Conservation (phyloP, 768 basidiomycete genomes). For the Collybiopsis luxurians region DNA sequence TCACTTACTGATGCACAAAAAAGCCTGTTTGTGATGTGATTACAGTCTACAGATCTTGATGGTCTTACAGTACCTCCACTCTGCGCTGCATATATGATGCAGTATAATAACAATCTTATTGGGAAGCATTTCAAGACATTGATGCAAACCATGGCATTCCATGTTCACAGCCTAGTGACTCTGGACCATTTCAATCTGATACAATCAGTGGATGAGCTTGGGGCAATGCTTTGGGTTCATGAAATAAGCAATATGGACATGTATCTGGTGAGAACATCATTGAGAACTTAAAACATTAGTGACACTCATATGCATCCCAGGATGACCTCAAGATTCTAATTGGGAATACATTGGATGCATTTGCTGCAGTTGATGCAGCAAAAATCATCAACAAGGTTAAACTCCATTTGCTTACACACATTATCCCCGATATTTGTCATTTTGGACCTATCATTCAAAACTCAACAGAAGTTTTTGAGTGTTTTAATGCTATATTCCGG, state of each 20-base stretch:
- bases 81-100: slow-evolving; percentile 38
- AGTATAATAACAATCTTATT: slow-evolving; percentile 40
- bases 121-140: slow-evolving; percentile 40
- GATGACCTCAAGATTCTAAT: slow-evolving; percentile 15
- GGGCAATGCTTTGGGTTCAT: slow-evolving; percentile 38
- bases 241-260: slow-evolving; percentile 32
- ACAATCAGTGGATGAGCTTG: slow-evolving; percentile 29
- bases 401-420: slow-evolving; percentile 29
- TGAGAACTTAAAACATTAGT: neutral
- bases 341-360: slow-evolving; percentile 19
- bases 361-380: slow-evolving; percentile 20
- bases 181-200: slow-evolving; percentile 19
- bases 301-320: slow-evolving; percentile 4
- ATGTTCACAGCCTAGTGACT: slow-evolving; percentile 31
- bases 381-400: slow-evolving; percentile 27
- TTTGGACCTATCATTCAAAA: slow-evolving; percentile 31
- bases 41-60: slow-evolving; percentile 28
- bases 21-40: slow-evolving; percentile 21
- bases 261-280: slow-evolving; percentile 27
- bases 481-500: slow-evolving; percentile 37
- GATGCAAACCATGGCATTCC: slow-evolving; percentile 33
- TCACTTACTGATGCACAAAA: slow-evolving; percentile 26
- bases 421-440: slow-evolving; percentile 22
- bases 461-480: slow-evolving; percentile 37
- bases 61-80: slow-evolving; percentile 31